Base-by-base conservation (phyloP, 352 stramenopile species). In the Phytophthora nicotianae region DNA sequence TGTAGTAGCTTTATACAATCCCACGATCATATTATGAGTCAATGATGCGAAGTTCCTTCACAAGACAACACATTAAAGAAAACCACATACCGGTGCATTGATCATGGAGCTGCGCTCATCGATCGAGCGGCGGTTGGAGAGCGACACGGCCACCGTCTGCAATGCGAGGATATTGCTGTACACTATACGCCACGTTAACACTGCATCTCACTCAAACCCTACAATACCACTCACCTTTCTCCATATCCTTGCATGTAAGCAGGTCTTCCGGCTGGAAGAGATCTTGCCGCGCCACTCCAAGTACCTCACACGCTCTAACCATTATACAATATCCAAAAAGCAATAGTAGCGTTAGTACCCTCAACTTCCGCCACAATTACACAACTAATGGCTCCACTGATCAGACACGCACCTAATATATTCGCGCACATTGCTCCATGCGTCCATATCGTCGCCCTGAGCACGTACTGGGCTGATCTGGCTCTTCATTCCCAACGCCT, bases 91-190 rank as follows among this genome's bases (percentile, higher is more conserved):
- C 54, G 59, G 50, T 20, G 52, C 61, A 13, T 74, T 65, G 43
- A 75, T 72, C 17, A 89, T 76, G 0, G 79, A 91, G 51, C 81
- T 91, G 20, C 86, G 82, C 24, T 91, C 83, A 57, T 95, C 83
- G 50, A 93, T 91, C 3, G 87, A 93, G 17, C 87, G 78, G 4
- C 86, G 81, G 46, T 83, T 85, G 2, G 84, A 93, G 24, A 93
- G 75, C n/a, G 75, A 77, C 24, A 93, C 75, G 0, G 83, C 83
- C 48, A 90, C 83, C 2, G 60, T 68, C 37, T 95, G 84, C n/a
- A 95, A 55, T 11, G 85, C 74, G 3, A 93, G 65, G 14, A 95
- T 87, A 60, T 91, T 92, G 47, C 74, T 79, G 40, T 93, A 95
- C 8, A 95, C 87, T 95, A 65, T 43, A 43, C 19, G 45, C 16